These are phyloP conservation scores for Starmerella apicola DNA, from an alignment of 805 yeast species.

Conservation along the genomic window DNA sequence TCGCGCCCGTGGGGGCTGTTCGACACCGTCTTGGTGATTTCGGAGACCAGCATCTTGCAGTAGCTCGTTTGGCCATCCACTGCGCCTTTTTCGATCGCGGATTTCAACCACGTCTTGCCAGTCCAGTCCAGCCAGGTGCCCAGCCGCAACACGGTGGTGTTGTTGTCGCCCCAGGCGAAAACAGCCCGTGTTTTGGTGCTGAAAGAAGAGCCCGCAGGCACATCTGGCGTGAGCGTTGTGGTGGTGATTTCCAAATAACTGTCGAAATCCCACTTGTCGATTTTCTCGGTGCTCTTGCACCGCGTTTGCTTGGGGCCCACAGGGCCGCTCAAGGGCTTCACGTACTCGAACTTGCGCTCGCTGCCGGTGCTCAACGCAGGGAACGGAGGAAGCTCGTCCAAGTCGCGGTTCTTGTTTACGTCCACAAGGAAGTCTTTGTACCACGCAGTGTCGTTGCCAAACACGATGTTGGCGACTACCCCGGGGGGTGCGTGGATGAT, in stretches of 20 bases:
- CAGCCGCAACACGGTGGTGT: slow-evolving; percentile 58
- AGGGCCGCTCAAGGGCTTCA: slow-evolving; percentile 62
- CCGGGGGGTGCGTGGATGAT: slow-evolving; percentile 65
- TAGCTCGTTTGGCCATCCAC: slow-evolving; percentile 63
- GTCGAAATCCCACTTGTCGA: slow-evolving; percentile 43
- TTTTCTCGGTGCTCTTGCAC: slow-evolving; percentile 54
- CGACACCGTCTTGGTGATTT: slow-evolving; percentile 22
- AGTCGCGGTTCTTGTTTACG: slow-evolving; percentile 26
- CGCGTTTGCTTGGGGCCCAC: slow-evolving; percentile 90
- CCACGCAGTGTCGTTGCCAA: slow-evolving; percentile 47
- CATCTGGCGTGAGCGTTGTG: slow-evolving; percentile 74
- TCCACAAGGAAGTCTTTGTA: slow-evolving; percentile 30
- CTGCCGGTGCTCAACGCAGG: slow-evolving; percentile 21
- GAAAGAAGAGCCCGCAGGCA: slow-evolving; percentile 82
- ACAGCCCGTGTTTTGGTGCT: slow-evolving; percentile 33
- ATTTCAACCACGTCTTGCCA: slow-evolving; percentile 83
- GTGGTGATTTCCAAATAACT: slow-evolving; percentile 48
- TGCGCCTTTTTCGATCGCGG: slow-evolving; percentile 77
- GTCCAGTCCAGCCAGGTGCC: slow-evolving; percentile 66
- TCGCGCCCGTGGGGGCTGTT: slow-evolving; percentile 5
- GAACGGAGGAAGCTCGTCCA: slow-evolving; percentile 20
- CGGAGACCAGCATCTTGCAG: slow-evolving; percentile 37
- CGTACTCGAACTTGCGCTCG: slow-evolving; percentile 44
- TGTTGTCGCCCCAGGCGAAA: slow-evolving; percentile 57
- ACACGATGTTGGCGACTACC: slow-evolving; percentile 52